A percentile compares a stretch with the other conserved stretches of the same genome.
phyloP scores from a whole-genome alignment of 2,329 filamentous ascomycete genomes.

The Phoma herbarum region DNA sequence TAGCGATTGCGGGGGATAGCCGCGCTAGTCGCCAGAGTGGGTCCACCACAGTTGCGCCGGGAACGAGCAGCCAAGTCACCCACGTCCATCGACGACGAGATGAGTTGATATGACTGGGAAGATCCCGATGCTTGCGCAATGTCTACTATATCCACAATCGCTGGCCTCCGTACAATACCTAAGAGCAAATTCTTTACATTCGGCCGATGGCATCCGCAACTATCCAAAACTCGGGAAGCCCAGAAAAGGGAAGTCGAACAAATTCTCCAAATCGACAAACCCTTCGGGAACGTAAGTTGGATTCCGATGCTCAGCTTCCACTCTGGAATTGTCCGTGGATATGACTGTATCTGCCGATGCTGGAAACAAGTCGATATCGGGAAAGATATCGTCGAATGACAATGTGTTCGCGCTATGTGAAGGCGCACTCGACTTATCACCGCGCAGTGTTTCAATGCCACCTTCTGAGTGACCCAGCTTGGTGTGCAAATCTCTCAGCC shows the following conservation, averaged over 20 bases:
- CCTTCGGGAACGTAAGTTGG: background rate
- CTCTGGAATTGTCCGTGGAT: background rate
- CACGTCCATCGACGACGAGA: background rate
- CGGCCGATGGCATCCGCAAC: background rate
- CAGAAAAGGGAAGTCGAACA: background rate
- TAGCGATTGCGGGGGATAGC: constrained; percentile 1
- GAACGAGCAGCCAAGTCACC: background rate
- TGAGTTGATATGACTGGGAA: background rate
- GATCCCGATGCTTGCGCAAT: too few species aligned
- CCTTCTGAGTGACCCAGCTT: background rate
- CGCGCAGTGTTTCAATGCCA: background rate
- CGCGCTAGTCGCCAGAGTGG: constrained; percentile 1
- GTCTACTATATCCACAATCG: background rate
- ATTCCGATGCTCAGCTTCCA: background rate
- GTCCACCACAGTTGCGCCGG: background rate
- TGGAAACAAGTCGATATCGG: background rate
- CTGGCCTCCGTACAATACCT: background rate
- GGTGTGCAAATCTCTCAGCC: background rate
- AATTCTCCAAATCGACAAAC: background rate
- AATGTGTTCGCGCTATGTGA: background rate
- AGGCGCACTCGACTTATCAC: background rate
- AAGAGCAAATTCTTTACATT: background rate
- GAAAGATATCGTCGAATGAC: background rate
- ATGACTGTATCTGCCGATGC: background rate
- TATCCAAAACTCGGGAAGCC: background rate